Percentiles rank a stretch among this genome's conserved stretches.
Evolutionary conservation across 2,329 filamentous ascomycete genomes (phyloP).

Genomic region (Nigrospora osmanthi): DNA sequence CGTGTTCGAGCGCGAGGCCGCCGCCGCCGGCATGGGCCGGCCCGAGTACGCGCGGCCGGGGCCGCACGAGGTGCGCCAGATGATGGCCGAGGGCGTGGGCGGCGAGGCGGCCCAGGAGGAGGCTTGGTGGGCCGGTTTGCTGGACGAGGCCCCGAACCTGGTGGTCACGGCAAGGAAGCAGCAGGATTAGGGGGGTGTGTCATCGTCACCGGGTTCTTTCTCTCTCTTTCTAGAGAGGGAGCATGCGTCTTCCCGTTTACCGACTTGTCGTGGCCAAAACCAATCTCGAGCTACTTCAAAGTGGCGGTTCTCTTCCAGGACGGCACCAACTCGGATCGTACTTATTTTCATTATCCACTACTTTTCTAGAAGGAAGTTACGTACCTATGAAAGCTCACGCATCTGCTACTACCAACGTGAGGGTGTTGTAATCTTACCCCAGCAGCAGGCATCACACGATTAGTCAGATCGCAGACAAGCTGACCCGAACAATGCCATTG

Average conservation of each 20-base stretch:
- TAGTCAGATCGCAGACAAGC: background rate
- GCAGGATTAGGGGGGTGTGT: background rate
- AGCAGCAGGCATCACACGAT: background rate
- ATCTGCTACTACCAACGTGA: background rate
- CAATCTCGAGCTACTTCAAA: too few species aligned
- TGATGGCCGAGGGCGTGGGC: constrained; percentile 1
- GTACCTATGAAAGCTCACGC: background rate
- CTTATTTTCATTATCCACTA: too few species aligned
- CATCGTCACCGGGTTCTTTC: background rate
- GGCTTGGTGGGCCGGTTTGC: constrained; percentile 1
- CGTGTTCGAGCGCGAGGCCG: constrained; percentile 1
- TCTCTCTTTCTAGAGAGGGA: too few species aligned
- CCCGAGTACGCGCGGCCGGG: background rate
- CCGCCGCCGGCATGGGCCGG: background rate
- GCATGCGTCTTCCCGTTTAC: too few species aligned
- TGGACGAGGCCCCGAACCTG: constrained; percentile 1
- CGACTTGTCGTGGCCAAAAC: too few species aligned
- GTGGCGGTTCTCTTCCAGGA: too few species aligned
- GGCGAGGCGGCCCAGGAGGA: background rate
- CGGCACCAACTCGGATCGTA: too few species aligned
- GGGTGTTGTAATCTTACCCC: background rate
- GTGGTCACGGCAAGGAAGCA: constrained; percentile 2
- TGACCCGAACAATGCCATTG: background rate
- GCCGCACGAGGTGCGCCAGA: background rate
- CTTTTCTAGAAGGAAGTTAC: too few species aligned